Conservation (phyloP, 768 basidiomycete species). For the Auriscalpium vulgare region DNA sequence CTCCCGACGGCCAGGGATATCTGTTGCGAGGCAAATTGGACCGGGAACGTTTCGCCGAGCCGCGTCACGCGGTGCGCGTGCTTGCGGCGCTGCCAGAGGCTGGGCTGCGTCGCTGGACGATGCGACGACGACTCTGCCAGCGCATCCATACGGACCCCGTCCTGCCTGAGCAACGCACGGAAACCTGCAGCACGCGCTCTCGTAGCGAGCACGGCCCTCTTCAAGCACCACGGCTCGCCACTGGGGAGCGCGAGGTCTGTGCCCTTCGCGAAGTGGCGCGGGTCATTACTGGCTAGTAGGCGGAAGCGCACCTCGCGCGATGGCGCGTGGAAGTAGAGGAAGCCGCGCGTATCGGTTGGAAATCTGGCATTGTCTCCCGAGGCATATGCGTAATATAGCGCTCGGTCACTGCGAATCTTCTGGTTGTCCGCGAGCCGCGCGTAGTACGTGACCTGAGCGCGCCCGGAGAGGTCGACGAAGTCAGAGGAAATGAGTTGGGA, state of each 20-base stretch:
- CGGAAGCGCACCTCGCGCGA: background rate
- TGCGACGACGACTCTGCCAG: background rate
- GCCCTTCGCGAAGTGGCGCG: background rate
- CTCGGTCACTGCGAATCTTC: too few species aligned
- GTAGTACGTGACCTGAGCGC: too few species aligned
- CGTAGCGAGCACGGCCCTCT: background rate
- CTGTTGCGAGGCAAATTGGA: background rate
- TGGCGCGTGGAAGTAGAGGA: too few species aligned
- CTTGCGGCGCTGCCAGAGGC: background rate
- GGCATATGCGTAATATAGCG: too few species aligned
- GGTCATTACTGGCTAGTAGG: background rate
- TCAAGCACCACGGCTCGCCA: background rate
- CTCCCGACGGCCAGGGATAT: background rate
- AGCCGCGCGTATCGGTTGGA: constrained; percentile 16
- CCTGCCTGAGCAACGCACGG: background rate
- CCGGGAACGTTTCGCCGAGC: background rate
- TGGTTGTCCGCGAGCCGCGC: too few species aligned
- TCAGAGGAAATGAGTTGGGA: background rate
- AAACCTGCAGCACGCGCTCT: background rate
- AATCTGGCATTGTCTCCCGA: constrained; percentile 1
- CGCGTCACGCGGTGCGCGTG: background rate
- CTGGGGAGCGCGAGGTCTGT: background rate
- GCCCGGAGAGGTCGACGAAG: background rate
- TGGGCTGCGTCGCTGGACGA: background rate
- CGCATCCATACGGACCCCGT: background rate